Evolutionary conservation across 202 grass and related monocot genomes (phyloP).

Genomic region (Schoenoplectus triqueter): DNA sequence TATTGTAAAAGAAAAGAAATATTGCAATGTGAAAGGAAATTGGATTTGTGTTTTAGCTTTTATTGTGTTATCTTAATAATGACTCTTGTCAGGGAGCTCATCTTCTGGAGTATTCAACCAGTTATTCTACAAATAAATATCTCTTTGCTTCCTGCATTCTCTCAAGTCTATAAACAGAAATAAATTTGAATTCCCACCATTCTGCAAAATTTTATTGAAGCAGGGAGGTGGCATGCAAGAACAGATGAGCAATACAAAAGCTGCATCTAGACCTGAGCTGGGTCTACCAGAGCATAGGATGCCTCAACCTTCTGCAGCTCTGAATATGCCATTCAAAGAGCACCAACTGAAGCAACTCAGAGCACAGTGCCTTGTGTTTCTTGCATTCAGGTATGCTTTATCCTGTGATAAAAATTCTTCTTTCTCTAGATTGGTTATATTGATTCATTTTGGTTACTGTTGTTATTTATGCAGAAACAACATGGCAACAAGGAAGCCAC

Average conservation of each 20-base stretch:
- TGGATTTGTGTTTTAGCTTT: constrained; percentile 23
- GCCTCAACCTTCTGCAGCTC: constrained; percentile 46
- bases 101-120: not conserved
- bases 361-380: constrained; percentile 99
- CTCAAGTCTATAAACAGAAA: constrained; percentile 1
- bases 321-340: constrained; percentile 81
- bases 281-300: constrained; percentile 60
- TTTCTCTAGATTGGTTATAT: not conserved
- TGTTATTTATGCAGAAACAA: constrained; percentile 67
- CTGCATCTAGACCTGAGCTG: constrained; percentile 51
- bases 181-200: not conserved
- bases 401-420: constrained; percentile 18
- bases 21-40: not conserved
- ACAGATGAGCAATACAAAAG: constrained; percentile 56
- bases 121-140: constrained; percentile 11
- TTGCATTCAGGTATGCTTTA: constrained; percentile 84
- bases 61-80: not conserved
- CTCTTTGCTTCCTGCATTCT: constrained; percentile 18
- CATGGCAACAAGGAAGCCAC: constrained; percentile 80
- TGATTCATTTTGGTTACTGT: constrained; percentile 22
- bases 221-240: constrained; percentile 82
- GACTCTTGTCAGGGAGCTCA: not conserved
- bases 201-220: not conserved
- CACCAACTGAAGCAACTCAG: constrained; percentile 99
- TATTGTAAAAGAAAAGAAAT: not conserved